phyloP scores from a whole-genome alignment of 768 basidiomycete genomes.

The Mycena leptocephala region DNA sequence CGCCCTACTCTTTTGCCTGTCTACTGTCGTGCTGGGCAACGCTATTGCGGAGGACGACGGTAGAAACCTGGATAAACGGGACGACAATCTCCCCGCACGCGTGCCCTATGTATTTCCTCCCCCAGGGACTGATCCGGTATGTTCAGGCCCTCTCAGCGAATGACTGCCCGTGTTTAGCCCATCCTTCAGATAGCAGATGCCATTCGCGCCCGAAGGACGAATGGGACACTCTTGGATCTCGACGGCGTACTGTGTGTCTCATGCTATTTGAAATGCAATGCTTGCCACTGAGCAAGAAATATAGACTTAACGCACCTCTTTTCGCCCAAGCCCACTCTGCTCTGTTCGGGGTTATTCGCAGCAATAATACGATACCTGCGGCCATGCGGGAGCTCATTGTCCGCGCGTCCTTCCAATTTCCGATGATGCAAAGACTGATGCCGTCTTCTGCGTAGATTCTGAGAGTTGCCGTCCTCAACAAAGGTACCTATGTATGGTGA shows the following conservation, averaged over 20 bases:
- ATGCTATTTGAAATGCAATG: not conserved
- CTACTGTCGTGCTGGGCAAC: too few relatives aligned
- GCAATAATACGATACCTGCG: constrained; percentile 2
- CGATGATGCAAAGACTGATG: not conserved
- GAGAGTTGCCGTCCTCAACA: constrained; percentile 43
- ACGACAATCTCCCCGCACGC: not conserved
- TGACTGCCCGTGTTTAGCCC: not conserved
- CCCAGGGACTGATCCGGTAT: not conserved
- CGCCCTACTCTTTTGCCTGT: too few relatives aligned
- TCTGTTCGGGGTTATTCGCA: not conserved
- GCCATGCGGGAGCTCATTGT: constrained; percentile 16
- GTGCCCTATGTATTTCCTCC: constrained; percentile 3
- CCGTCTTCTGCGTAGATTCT: constrained; percentile 37
- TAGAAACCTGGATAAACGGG: not conserved
- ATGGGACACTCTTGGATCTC: constrained; percentile 3
- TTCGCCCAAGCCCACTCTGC: not conserved
- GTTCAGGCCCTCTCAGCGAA: not conserved
- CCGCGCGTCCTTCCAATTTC: not conserved
- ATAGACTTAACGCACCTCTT: constrained; percentile 2
- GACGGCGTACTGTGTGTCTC: constrained; percentile 4
- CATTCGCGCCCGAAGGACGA: constrained; percentile 2
- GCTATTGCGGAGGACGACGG: too few relatives aligned
- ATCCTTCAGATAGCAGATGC: not conserved
- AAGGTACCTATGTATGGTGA: constrained; percentile 41
- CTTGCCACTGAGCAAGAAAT: not conserved